Evolutionary conservation across 768 basidiomycete genomes (phyloP), one percentile per base, ranked within the genome.

Genomic region (Dacryopinax spathularia): DNA sequence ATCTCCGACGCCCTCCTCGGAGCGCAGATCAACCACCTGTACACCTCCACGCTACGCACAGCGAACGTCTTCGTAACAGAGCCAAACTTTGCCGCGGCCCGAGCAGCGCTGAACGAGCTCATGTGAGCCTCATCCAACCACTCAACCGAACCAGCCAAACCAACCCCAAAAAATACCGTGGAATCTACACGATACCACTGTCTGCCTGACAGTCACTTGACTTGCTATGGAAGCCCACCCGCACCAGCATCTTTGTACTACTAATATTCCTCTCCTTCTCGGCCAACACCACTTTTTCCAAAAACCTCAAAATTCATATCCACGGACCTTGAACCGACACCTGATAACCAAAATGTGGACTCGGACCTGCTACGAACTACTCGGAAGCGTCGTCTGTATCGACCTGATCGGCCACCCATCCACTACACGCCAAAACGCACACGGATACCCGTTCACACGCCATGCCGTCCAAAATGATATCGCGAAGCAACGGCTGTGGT

Each of bases 151-250:
- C n/a, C n/a, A n/a, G n/a, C n/a, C n/a, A n/a, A n/a, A n/a, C n/a
- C n/a, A n/a, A n/a, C n/a, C n/a, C n/a, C n/a, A n/a, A n/a, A 56
- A 56, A 31, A 56, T 56, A 56, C 48, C 48, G 48, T 31, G 48
- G 48, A 56, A n/a, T n/a, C 39, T 41, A 56, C 48, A 56, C 48
- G 48, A 56, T 56, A 56, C 48, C 48, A 6, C 25, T 56, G 48
- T 27, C 10, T 25, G 5, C 12, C 48, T 10, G 48, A 56, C 3
- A 3, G 48, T 22, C 22, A n/a, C n/a, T n/a, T n/a, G n/a, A n/a
- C n/a, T n/a, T n/a, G n/a, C n/a, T n/a, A n/a, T 56, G 29, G 22
- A 31, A 31, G 25, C 48, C 25, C 48, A 27, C 48, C 48, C 31
- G 25, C 39, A 41, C 4, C 39, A 41, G 22, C 39, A 9, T 56